Evolutionary conservation across 768 basidiomycete genomes (phyloP).

Genomic region (Lentinus tigrinus): DNA sequence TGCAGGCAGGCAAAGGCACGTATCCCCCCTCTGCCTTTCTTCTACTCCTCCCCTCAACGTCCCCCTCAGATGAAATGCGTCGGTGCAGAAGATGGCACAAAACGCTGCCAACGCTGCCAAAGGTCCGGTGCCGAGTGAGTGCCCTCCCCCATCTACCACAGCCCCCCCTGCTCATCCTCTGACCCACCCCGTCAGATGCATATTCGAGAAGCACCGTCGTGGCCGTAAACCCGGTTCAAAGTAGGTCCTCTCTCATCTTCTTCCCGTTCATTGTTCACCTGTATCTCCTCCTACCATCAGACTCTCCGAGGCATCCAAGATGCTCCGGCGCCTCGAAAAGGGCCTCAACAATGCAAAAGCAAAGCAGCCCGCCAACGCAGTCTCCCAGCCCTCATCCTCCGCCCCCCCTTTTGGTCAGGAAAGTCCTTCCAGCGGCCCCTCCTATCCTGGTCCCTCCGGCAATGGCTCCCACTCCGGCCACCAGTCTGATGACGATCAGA

Average conservation of each 20-base stretch:
- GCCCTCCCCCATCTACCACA: slow-evolving; percentile 15
- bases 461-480: slow-evolving; percentile 51
- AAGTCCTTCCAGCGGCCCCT: slow-evolving; percentile 23
- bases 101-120: slow-evolving; percentile 81
- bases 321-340: slow-evolving; percentile 85
- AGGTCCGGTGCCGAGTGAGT: slow-evolving; percentile 75
- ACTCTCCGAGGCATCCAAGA: slow-evolving; percentile 85
- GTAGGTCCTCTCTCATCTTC: slow-evolving; percentile 40
- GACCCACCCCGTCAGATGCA: slow-evolving; percentile 47
- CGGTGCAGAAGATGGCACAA: slow-evolving; percentile 81
- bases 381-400: slow-evolving; percentile 34
- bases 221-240: slow-evolving; percentile 90
- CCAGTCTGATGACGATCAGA: slow-evolving; percentile 38
- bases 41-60: slow-evolving; percentile 10
- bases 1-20: slow-evolving; percentile 80
- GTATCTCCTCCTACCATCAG: slow-evolving; percentile 34
- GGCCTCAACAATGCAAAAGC: slow-evolving; percentile 75
- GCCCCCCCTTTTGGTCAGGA: slow-evolving; percentile 22
- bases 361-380: slow-evolving; percentile 48
- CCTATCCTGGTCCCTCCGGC: slow-evolving; percentile 36
- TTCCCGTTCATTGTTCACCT: slow-evolving; percentile 4
- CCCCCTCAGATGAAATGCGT: slow-evolving; percentile 81
- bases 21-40: slow-evolving; percentile 16
- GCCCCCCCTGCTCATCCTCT: slow-evolving; percentile 7
- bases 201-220: slow-evolving; percentile 88